Conservation (phyloP, 176 grass and related monocot genomes). For the Canna indica region DNA sequence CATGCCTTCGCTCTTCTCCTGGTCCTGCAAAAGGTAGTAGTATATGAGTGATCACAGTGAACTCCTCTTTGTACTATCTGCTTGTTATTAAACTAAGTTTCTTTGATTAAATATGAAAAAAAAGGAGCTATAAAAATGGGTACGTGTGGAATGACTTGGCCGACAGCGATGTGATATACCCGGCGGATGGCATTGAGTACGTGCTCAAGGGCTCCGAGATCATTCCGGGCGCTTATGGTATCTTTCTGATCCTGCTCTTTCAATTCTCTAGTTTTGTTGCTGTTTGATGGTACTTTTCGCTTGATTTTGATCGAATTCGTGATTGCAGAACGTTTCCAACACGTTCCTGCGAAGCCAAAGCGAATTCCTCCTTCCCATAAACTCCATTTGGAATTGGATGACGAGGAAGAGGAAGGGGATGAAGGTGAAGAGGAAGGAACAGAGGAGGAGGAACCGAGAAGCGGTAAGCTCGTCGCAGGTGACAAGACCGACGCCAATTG, state of each 20-base stretch:
- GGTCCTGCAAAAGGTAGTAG: conserved; percentile 94
- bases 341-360: conserved; percentile 42
- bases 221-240: conserved; percentile 70
- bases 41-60: not conserved
- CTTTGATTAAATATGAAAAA: not conserved
- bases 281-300: not conserved
- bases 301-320: not conserved
- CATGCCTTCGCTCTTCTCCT: conserved; percentile 87
- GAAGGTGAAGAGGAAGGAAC: not conserved
- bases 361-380: conserved; percentile 29
- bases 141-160: conserved; percentile 99
- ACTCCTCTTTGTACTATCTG: not conserved
- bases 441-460: conserved; percentile 1
- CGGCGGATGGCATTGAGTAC: conserved; percentile 90
- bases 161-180: conserved; percentile 83
- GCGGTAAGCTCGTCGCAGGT: conserved; percentile 28
- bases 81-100: not conserved
- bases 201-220: conserved; percentile 99
- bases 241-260: not conserved
- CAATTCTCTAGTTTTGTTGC: not conserved
- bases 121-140: conserved; percentile 97
- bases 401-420: conserved; percentile 29
- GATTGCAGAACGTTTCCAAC: conserved; percentile 44
- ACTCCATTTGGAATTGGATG: conserved; percentile 43
- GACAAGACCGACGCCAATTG: not conserved